These are phyloP conservation scores for Euclidium syriacum DNA, from an alignment of 345 rosid genomes.

Conservation along the genomic window DNA sequence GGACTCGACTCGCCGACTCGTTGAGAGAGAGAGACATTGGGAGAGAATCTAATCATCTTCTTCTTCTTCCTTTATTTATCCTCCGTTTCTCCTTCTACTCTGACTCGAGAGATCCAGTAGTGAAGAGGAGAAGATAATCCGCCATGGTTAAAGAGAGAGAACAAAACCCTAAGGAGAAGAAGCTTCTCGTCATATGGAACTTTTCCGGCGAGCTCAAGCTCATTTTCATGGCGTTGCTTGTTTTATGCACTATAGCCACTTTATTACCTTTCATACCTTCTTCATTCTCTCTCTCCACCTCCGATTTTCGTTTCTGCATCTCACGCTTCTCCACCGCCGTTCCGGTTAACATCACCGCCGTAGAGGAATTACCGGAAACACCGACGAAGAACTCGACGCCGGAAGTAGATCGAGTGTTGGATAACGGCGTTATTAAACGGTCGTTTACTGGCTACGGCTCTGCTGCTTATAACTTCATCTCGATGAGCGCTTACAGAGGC, in stretches of 20 bases:
- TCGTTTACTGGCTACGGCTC: slow-evolving; percentile 59
- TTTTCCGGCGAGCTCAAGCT: slow-evolving; percentile 31
- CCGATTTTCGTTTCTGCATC: slow-evolving; percentile 34
- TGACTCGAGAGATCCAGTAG: slow-evolving; percentile 11
- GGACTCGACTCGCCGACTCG: slow-evolving; percentile 20
- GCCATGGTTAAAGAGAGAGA: slow-evolving; percentile 49
- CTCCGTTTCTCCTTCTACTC: background rate
- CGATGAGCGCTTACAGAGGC: slow-evolving; percentile 82
- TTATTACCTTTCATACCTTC: slow-evolving; percentile 13
- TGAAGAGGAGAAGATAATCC: background rate
- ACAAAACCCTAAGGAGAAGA: slow-evolving; percentile 34
- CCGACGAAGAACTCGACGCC: background rate
- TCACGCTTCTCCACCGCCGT: slow-evolving; percentile 27
- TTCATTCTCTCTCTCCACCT: slow-evolving; percentile 22
- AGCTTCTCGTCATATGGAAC: slow-evolving; percentile 30
- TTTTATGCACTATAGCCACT: slow-evolving; percentile 15
- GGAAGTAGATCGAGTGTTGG: slow-evolving; percentile 37
- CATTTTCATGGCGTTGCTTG: slow-evolving; percentile 19
- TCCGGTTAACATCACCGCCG: slow-evolving; percentile 14
- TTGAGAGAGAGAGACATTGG: slow-evolving; percentile 1
- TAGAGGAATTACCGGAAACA: background rate
- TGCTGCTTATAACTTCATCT: slow-evolving; percentile 78
- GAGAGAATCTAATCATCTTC: slow-evolving; percentile 4
- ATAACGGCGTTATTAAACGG: slow-evolving; percentile 51
- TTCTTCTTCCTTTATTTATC: background rate